Evolutionary conservation across 2,329 filamentous ascomycete genomes (phyloP), one percentile per base, ranked within the genome.

Genomic region (Colletotrichum nymphaeae): DNA sequence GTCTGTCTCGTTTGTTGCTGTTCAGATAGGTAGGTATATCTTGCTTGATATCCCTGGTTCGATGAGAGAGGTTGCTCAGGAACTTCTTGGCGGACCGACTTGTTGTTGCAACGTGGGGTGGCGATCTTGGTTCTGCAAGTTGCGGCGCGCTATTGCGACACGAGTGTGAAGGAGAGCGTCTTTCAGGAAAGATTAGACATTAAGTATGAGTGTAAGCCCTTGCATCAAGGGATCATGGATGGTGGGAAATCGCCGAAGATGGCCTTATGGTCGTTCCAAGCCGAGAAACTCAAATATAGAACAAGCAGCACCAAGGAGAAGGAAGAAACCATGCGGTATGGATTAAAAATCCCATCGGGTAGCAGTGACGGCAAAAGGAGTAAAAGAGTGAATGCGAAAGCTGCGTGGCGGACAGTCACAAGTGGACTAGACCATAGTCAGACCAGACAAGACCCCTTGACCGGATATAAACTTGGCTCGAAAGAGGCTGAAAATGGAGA

Each of bases 41-140:
- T 42, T 24, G 26, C 26, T 49, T 19, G 42, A 49, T 49, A 49
- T 49, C 16, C 42, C 9, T 49, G 7, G 42, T 28, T 55, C 9
- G 52, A 22, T 24, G 52, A 55, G 14, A 42, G 35, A 42, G 37
- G 8, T 24, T 53, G 53, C 28, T 24, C 58, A 35, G 37, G 37
- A 28, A 62, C n/a, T 56, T 46, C 70, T 62, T 65, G 67, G 55
- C 67, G 67, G 24, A 16, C 26, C 53, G 55, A 69, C 37, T 42
- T 59, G 35, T 49, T 60, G 16, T 56, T 49, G 56, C 67, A 30
- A 70, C 35, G 24, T 65, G 28, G 46, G 28, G 42, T 63, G 46
- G 26, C 63, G 56, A 60, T 60, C 26, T 57, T 46, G 8, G 22
- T 16, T 22, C 16, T 28, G 1, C 19, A 42, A 42, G 14, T 42